Base-by-base conservation (phyloP, 1,284 basidiomycete species). In the Puccinia hordei region DNA sequence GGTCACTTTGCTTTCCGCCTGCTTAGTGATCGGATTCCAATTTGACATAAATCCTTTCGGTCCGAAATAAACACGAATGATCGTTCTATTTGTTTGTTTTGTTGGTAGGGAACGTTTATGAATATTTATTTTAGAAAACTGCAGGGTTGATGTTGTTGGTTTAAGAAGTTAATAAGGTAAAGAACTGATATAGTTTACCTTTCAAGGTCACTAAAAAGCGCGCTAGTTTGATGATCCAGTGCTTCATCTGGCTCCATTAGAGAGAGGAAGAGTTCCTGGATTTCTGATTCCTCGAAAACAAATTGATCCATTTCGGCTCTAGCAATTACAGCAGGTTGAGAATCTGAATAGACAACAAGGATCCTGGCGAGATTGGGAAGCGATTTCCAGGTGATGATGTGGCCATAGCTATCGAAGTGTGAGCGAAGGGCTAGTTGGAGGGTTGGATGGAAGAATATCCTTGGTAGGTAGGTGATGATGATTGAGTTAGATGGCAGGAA, bases 1-100 rank as follows among this genome's bases (percentile, higher is more conserved):
- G 33, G 92, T 90, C 85, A 19, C 53, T 53, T 72, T 35, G 22
- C 3, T 22, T 38, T 24, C n/a, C 10, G 41, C 9, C 15, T 9
- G 13, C 51, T 30, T 24, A 30, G 8, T 5, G 0, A 22, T 72
- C 10, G 69, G 49, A 9, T 72, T 53, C 0, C 35, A 27, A 13
- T 19, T 44, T 66, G 63, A 12, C 22, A 27, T n/a, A 2, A 46
- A 44, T 24, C 66, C 44, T 53, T 55, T 46, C 3, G 76, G 76
- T 8, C 76, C 76, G 46, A 71, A 79, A 51, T 72, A 72, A 8
- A 79, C 46, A 41, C 68, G 65, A 30, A 79, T 71, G 27, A 79
- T 53, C 17, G 68, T 79, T 44, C 76, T 79, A 41, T 44, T 72
- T 13, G 61, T 65, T 41, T 35, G 6, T 41, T 65, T 41, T 38